Percentiles rank a stretch among this genome's conserved stretches.
These are phyloP conservation scores for Sclerotinia spermophila DNA, from an alignment of 2,329 filamentous ascomycete genomes.

Conservation along the genomic window DNA sequence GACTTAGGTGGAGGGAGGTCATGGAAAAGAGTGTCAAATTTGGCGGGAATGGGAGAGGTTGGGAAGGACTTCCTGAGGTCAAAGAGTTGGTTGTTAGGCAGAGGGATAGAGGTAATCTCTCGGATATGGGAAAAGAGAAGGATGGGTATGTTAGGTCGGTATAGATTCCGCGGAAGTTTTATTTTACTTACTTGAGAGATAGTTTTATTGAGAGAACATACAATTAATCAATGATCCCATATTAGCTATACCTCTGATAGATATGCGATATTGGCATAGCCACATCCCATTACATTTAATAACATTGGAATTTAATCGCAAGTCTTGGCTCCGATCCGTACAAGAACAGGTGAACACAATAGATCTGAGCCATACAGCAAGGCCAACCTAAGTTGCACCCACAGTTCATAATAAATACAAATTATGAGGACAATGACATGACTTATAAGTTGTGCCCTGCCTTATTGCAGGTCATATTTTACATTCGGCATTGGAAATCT, in stretches of 20 bases:
- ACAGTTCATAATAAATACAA: not conserved
- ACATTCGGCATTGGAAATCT: not conserved
- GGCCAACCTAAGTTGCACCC: not conserved
- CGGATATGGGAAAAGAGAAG: not conserved
- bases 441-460: not conserved
- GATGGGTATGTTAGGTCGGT: not conserved
- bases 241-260: not conserved
- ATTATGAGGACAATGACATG: not conserved
- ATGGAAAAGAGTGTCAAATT: conserved; percentile 37
- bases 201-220: not conserved
- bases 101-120: conserved; percentile 16
- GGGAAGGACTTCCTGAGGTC: conserved; percentile 37
- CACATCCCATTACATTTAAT: not conserved
- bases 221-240: not conserved
- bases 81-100: conserved; percentile 35
- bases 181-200: not conserved
- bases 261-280: not conserved
- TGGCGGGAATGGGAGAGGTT: conserved; percentile 35
- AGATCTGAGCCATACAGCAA: not conserved
- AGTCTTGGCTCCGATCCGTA: not conserved
- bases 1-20: conserved; percentile 36
- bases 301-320: not conserved
- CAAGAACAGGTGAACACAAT: not conserved
- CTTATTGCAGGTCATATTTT: not conserved
- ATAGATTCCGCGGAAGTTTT: not conserved